phyloP scores from a whole-genome alignment of 2,329 filamentous ascomycete genomes.

The Alternaria hordeiaustralica region DNA sequence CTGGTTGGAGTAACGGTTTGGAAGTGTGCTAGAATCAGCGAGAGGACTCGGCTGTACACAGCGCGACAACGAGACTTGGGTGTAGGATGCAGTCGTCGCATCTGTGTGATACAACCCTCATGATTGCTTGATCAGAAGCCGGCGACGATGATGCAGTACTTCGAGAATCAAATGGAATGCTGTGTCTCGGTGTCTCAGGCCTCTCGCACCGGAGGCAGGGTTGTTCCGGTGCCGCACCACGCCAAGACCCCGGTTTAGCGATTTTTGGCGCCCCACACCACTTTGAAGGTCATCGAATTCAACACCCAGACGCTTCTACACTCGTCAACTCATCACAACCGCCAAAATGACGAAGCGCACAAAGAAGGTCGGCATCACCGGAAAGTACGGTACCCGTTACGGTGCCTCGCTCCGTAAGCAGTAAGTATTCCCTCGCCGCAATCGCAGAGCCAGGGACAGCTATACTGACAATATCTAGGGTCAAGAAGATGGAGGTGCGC shows the following conservation, averaged over 20 bases:
- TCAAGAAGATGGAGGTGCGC: slow-evolving; percentile 92
- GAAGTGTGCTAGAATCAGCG: not conserved
- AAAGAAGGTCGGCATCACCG: slow-evolving; percentile 90
- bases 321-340: slow-evolving; percentile 31
- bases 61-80: not conserved
- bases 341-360: slow-evolving; percentile 63
- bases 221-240: slow-evolving; percentile 14
- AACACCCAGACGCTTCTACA: slow-evolving; percentile 25
- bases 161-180: not conserved
- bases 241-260: slow-evolving; percentile 9
- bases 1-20: not conserved
- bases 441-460: not conserved
- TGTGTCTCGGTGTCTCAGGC: not conserved
- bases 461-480: slow-evolving; percentile 42
- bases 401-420: slow-evolving; percentile 99
- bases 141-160: not conserved
- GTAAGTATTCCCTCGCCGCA: not conserved
- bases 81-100: not conserved
- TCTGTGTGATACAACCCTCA: not conserved
- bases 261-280: slow-evolving; percentile 11
- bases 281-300: slow-evolving; percentile 5
- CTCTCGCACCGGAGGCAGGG: slow-evolving; percentile 4
- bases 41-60: not conserved
- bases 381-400: slow-evolving; percentile 96
- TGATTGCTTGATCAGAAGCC: not conserved